phyloP scores from a whole-genome alignment of 352 stramenopile genomes.

The Phytophthora colocasiae region DNA sequence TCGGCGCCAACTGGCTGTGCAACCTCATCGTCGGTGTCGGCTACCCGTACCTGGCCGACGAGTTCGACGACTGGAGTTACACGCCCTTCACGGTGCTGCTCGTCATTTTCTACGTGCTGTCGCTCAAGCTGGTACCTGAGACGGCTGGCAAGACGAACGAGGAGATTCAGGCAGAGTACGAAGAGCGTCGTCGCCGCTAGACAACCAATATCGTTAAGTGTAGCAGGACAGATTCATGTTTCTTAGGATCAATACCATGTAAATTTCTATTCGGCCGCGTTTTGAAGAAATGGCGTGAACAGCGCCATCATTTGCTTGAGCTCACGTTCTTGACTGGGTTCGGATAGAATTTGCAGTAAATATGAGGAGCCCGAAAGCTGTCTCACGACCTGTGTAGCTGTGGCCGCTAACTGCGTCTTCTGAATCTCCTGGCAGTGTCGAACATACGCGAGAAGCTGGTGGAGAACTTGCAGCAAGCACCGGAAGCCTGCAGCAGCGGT shows the following conservation, averaged over 20 bases:
- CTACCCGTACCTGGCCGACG: slow-evolving; percentile 49
- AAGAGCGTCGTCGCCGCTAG: slow-evolving; percentile 26
- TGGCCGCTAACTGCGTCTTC: slow-evolving; percentile 45
- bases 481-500: slow-evolving; percentile 48
- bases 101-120: slow-evolving; percentile 48
- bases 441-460: slow-evolving; percentile 69
- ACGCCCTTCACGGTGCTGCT: slow-evolving; percentile 46
- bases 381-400: slow-evolving; percentile 48
- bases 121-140: slow-evolving; percentile 48
- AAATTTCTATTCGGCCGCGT: slow-evolving; percentile 25
- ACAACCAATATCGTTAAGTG: background rate
- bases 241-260: slow-evolving; percentile 31
- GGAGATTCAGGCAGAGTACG: slow-evolving; percentile 60
- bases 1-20: slow-evolving; percentile 47
- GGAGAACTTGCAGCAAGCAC: slow-evolving; percentile 65
- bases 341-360: slow-evolving; percentile 60
- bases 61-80: slow-evolving; percentile 45
- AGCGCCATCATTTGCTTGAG: slow-evolving; percentile 51
- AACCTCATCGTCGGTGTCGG: slow-evolving; percentile 55
- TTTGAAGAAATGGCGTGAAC: slow-evolving; percentile 45
- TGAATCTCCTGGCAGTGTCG: slow-evolving; percentile 46
- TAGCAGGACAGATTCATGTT: slow-evolving; percentile 18
- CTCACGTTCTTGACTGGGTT: slow-evolving; percentile 55
- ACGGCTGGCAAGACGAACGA: slow-evolving; percentile 62
- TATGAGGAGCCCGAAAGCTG: slow-evolving; percentile 74